These are phyloP conservation scores for Corymbia maculata DNA, from an alignment of 345 rosid species.

Conservation along the genomic window DNA sequence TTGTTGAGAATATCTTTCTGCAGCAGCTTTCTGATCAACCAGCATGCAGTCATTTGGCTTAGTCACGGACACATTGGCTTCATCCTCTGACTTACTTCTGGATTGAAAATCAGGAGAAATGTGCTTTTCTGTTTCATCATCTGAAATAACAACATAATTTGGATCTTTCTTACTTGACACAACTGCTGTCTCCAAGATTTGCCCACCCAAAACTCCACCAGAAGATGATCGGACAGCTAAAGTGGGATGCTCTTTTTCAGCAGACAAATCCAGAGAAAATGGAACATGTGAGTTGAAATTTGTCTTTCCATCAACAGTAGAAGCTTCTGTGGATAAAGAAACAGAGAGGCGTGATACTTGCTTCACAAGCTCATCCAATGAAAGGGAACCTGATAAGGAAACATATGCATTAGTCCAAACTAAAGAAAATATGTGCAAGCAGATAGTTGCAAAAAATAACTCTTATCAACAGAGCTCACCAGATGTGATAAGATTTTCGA, in stretches of 20 bases:
- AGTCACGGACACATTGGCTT: background rate
- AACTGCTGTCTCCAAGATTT: slow-evolving; percentile 16
- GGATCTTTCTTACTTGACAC: slow-evolving; percentile 8
- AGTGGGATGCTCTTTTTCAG: slow-evolving; percentile 7
- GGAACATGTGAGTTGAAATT: slow-evolving; percentile 8
- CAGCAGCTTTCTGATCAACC: slow-evolving; percentile 14
- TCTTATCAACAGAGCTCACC: slow-evolving; percentile 37
- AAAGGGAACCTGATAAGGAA: slow-evolving; percentile 38
- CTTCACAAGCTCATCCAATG: slow-evolving; percentile 51
- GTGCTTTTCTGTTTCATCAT: slow-evolving; percentile 44
- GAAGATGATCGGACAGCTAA: slow-evolving; percentile 12
- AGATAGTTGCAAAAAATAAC: background rate
- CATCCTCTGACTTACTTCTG: background rate
- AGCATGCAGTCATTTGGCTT: slow-evolving; percentile 14
- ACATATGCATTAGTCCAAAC: background rate
- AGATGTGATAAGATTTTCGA: slow-evolving; percentile 49
- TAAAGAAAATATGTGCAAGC: background rate
- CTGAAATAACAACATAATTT: slow-evolving; percentile 30
- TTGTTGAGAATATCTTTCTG: slow-evolving; percentile 22
- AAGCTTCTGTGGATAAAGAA: slow-evolving; percentile 30
- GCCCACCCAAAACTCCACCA: slow-evolving; percentile 22
- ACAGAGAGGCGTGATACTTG: slow-evolving; percentile 55
- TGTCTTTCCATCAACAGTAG: slow-evolving; percentile 5
- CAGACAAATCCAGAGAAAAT: slow-evolving; percentile 8
- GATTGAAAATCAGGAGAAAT: slow-evolving; percentile 14